These are phyloP conservation scores for Aspergillus jensenii DNA, from an alignment of 2,329 filamentous ascomycete genomes.

Conservation along the genomic window DNA sequence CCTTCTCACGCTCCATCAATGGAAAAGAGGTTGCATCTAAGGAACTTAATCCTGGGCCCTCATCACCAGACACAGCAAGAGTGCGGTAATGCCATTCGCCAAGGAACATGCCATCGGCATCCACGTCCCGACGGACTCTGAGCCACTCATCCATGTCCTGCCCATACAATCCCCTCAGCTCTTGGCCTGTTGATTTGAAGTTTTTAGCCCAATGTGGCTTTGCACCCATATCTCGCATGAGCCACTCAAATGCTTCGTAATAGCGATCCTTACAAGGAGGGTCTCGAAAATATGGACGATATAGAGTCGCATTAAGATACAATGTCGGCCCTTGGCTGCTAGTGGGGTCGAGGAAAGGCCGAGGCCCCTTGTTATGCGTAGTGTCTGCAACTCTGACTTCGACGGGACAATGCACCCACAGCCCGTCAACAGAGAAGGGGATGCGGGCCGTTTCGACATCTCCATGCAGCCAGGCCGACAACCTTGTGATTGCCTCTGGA, in stretches of 20 bases:
- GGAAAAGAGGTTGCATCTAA: conserved; percentile 25
- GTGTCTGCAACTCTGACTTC: conserved; percentile 87
- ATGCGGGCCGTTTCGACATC: conserved; percentile 71
- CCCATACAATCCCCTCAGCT: conserved; percentile 68
- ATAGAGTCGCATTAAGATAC: conserved; percentile 88
- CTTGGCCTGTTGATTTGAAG: conserved; percentile 63
- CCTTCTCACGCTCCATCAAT: conserved; percentile 46
- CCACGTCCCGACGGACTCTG: conserved; percentile 65
- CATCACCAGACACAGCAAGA: conserved; percentile 48
- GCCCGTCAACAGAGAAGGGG: conserved; percentile 73
- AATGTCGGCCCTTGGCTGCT: conserved; percentile 68
- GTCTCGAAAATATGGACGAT: conserved; percentile 75
- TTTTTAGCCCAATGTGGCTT: conserved; percentile 94
- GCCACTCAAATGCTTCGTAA: conserved; percentile 86
- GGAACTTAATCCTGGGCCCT: conserved; percentile 8
- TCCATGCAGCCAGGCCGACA: conserved; percentile 82
- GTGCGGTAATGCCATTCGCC: conserved; percentile 84
- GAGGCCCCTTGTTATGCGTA: conserved; percentile 47
- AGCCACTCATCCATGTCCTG: conserved; percentile 66
- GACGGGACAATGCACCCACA: conserved; percentile 86
- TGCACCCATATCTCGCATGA: conserved; percentile 82
- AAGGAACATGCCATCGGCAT: conserved; percentile 83
- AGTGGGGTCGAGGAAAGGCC: conserved; percentile 73
- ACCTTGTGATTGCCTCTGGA: conserved; percentile 78
- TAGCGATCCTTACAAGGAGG: conserved; percentile 75